Base-by-base conservation (phyloP, 106 monocot genomes). In the Acorus calamus region DNA sequence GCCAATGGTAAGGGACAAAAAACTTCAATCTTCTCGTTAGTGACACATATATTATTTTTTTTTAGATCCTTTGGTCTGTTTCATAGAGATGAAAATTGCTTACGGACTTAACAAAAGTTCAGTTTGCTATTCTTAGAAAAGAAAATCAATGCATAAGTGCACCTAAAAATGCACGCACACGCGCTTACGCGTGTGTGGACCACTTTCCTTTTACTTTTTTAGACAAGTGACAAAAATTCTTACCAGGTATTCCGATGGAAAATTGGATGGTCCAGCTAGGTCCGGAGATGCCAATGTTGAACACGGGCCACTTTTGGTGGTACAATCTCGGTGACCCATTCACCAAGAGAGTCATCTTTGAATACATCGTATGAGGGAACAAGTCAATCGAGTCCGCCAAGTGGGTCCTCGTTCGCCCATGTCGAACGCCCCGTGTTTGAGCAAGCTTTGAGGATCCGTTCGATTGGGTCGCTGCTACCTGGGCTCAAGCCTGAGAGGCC, bases 401-500 rank as follows among this genome's bases (percentile, higher is more conserved):
- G 2, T 57, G 62, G 49, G 52, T 75, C 14, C 44, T 86, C 78
- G 0, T 78, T 86, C 69, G 45, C 64, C 3, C 74, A 76, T 7
- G n/a, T 76, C 0, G 85, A 86, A 49, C 6, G 11, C 2, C 52
- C 85, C 5, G 50, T 45, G 0, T 77, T 7, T n/a, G n/a, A n/a
- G n/a, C n/a, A 4, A 69, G 10, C 10, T 2, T 74, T 80, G 2
- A 54, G 50, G 8, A 14, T 86, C 0, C 3, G 72, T 1, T 78
- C 78, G 2, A 42, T 86, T 3, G 80, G 85, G 7, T 75, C 85
- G 8, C 11, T 84, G 0, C 53, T 51, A 4, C 44, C 69, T 7
- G 12, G 42, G 6, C 42, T 48, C 4, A 3, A 52, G 4, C 7
- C 42, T 2, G 55, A 47, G 4, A 45, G 67, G 51, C 53, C 66